Base-by-base conservation (phyloP, 2,329 filamentous ascomycete species). In the Arthrinium phaeospermum region DNA sequence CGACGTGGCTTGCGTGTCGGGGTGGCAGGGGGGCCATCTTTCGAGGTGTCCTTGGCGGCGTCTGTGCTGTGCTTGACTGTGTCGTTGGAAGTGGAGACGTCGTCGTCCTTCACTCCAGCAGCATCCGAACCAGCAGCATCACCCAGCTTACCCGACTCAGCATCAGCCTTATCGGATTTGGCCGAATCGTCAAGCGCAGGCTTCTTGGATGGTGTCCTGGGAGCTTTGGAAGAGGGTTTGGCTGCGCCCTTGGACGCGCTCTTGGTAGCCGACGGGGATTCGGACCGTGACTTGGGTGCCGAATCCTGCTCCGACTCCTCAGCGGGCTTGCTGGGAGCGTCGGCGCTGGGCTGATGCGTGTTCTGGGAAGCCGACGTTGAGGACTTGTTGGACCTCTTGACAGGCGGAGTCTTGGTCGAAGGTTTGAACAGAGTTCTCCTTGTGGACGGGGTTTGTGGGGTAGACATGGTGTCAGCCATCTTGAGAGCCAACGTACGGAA, bases 401-500 rank as follows among this genome's bases (percentile, higher is more conserved):
- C 75, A n/a, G 77, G 71, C 14, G 79, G 79, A 1, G 79, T 79
- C 73, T 77, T 80, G 46, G 72, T 78, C 27, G 80, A 78, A 57
- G 80, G 75, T 73, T 81, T 81, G 73, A 81, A 81, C 22, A 81
- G 73, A 73, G 67, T 49, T 69, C 80, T 81, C 73, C 73, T 78
- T 37, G 78, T 74, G n/a, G 70, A 44, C 6, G 79, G 76, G 45
- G 79, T 79, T 67, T 77, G 77, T 19, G 79, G 77, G 61, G 74
- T 69, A 57, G 77, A 53, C 47, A 69, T 49, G 30, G 76, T 75
- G 73, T 80, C 78, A 49, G 78, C 77, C 77, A 81, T 78, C 67
- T 61, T 72, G 70, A 73, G 57, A 44, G 72, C 67, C 68, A 75
- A 61, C 49, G 70, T 72, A 22, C 72, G 74, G 47, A 79, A 73